A percentile compares a stretch with the other conserved stretches of the same genome.
Evolutionary conservation across 176 grass and related monocot species (phyloP).

Genomic region (Carex littledalei): DNA sequence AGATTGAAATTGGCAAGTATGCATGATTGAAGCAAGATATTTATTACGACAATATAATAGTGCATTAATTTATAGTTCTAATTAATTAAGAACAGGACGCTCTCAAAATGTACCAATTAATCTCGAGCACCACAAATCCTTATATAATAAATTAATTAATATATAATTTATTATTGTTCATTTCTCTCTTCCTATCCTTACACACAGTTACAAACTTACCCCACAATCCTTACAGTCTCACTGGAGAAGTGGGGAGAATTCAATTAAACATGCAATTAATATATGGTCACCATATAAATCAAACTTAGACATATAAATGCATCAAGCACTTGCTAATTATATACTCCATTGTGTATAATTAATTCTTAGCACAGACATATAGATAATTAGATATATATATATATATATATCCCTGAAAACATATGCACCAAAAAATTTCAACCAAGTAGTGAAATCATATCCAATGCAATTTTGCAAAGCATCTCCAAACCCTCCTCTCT

Average conservation of each 20-base stretch:
- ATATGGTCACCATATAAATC: background rate
- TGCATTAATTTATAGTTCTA: background rate
- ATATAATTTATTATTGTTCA: background rate
- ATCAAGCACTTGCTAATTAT: background rate
- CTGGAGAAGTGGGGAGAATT: background rate
- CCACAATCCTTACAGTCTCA: background rate
- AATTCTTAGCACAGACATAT: background rate
- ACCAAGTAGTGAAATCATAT: constrained; percentile 64
- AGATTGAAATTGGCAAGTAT: background rate
- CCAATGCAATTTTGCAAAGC: constrained; percentile 69
- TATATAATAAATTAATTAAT: background rate
- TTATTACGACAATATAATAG: background rate
- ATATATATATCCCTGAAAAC: background rate
- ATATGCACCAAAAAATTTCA: background rate
- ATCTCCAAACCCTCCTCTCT: constrained; percentile 45
- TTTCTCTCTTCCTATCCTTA: background rate
- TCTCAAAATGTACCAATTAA: background rate
- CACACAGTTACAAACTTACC: background rate
- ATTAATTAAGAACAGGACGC: background rate
- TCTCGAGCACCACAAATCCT: background rate
- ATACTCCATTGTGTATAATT: background rate
- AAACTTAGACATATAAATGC: background rate
- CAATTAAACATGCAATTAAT: background rate
- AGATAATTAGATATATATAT: background rate
- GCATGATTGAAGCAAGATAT: background rate